A percentile compares a stretch with the other conserved stretches of the same genome.
phyloP scores from a whole-genome alignment of 805 yeast genomes.

The Lachancea cidri region DNA sequence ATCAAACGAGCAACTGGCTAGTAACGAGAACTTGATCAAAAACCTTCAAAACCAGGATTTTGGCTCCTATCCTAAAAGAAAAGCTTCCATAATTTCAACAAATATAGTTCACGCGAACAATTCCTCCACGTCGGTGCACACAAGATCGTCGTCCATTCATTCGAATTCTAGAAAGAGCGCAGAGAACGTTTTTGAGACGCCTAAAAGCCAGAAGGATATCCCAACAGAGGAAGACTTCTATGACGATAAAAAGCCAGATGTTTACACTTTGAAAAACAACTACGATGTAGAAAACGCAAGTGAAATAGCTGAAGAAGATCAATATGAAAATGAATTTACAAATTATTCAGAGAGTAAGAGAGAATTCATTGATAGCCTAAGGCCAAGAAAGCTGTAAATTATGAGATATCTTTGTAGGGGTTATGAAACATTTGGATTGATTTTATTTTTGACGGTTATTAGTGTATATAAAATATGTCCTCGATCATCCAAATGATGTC shows the following conservation, averaged over 20 bases:
- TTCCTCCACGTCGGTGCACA: conserved; percentile 20
- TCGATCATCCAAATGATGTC: too few species aligned
- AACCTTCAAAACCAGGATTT: conserved; percentile 23
- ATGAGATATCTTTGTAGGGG: not conserved
- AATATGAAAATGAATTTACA: conserved; percentile 42
- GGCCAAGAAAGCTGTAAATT: conserved; percentile 30
- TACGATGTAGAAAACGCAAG: conserved; percentile 27
- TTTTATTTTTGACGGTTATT: not conserved
- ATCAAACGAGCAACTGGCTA: conserved; percentile 2
- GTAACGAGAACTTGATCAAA: conserved; percentile 18
- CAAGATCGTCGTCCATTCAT: conserved; percentile 23
- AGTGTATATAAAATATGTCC: not conserved
- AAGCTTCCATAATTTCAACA: conserved; percentile 12
- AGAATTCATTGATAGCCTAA: conserved; percentile 37
- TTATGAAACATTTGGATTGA: not conserved
- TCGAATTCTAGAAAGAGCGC: conserved; percentile 20
- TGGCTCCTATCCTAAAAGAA: conserved; percentile 28
- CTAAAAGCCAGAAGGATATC: conserved; percentile 14
- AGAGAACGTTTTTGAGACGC: conserved; percentile 24
- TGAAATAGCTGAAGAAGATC: conserved; percentile 41
- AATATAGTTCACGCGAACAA: conserved; percentile 10
- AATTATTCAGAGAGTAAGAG: conserved; percentile 41
- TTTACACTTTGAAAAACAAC: conserved; percentile 32
- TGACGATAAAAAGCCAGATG: conserved; percentile 10
- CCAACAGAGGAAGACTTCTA: conserved; percentile 7